A percentile compares a stretch with the other conserved stretches of the same genome.
phyloP scores from a whole-genome alignment of 2,329 filamentous ascomycete genomes.

The Pseudocercospora fijiensis region DNA sequence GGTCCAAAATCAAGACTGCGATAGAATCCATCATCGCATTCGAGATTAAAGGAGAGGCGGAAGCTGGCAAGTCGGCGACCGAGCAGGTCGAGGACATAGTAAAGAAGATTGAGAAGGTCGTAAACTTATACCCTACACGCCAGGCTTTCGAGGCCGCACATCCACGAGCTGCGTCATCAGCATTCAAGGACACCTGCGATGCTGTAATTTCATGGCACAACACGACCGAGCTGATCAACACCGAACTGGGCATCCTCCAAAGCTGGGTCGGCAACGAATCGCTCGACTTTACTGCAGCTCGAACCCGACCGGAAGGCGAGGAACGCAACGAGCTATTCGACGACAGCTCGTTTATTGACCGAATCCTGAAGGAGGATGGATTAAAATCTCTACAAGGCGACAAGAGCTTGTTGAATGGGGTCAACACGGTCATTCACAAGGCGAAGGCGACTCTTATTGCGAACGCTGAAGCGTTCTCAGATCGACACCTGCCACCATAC shows the following conservation, averaged over 20 bases:
- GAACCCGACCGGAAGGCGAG: conserved; percentile 60
- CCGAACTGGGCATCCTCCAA: conserved; percentile 83
- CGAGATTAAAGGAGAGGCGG: conserved; percentile 87
- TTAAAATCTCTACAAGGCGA: conserved; percentile 87
- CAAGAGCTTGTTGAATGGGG: conserved; percentile 75
- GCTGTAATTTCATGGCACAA: conserved; percentile 96
- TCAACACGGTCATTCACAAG: conserved; percentile 85
- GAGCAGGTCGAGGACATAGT: conserved; percentile 90
- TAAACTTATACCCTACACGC: conserved; percentile 80
- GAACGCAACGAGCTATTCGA: conserved; percentile 74
- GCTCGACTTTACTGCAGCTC: conserved; percentile 80
- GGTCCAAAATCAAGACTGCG: conserved; percentile 67
- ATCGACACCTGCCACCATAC: conserved; percentile 89
- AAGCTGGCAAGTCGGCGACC: conserved; percentile 81
- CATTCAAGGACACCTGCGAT: conserved; percentile 80
- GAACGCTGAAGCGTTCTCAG: conserved; percentile 79
- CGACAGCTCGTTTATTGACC: conserved; percentile 89
- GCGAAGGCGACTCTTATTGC: conserved; percentile 87
- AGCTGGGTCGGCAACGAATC: conserved; percentile 97
- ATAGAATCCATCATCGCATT: conserved; percentile 91
- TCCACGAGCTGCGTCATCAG: conserved; percentile 70
- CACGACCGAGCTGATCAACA: conserved; percentile 93
- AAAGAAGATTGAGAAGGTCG: conserved; percentile 83
- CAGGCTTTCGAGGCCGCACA: conserved; percentile 71
- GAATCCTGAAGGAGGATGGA: conserved; percentile 92